phyloP scores from a whole-genome alignment of 768 basidiomycete genomes.

The Panaeolus papilionaceus region DNA sequence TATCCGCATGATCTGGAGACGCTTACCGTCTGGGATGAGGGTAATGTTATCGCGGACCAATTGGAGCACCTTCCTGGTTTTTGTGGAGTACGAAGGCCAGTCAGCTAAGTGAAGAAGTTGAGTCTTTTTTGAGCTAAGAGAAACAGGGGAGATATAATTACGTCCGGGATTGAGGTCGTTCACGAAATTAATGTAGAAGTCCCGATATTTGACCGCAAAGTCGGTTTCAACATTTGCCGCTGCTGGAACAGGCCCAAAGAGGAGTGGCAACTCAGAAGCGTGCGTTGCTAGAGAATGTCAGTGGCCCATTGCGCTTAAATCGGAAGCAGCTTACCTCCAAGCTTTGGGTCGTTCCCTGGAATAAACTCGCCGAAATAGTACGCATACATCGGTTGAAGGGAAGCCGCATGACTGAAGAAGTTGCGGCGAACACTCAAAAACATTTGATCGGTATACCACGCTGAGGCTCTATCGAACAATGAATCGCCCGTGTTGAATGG shows the following conservation, averaged over 20 bases:
- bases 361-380: conserved; percentile 66
- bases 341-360: conserved; percentile 52
- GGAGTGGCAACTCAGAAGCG: no score
- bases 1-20: not conserved
- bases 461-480: conserved; percentile 58
- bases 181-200: conserved; percentile 25
- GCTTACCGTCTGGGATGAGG: conserved; percentile 56
- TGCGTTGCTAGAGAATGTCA: no score
- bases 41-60: conserved; percentile 59
- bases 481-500: conserved; percentile 66
- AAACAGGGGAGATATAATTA: conserved; percentile 31
- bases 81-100: conserved; percentile 52
- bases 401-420: conserved; percentile 55
- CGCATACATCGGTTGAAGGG: conserved; percentile 53
- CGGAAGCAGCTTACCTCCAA: conserved; percentile 51
- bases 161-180: conserved; percentile 53
- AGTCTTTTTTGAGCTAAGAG: no score
- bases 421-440: conserved; percentile 56
- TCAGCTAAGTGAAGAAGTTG: conserved; percentile 33
- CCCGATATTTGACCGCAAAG: not conserved
- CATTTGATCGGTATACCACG: conserved; percentile 68
- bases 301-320: no score
- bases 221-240: no score
- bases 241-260: no score
- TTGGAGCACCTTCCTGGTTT: conserved; percentile 50